Base-by-base conservation (phyloP, 306 rosid species). In the Lotus japonicus region DNA sequence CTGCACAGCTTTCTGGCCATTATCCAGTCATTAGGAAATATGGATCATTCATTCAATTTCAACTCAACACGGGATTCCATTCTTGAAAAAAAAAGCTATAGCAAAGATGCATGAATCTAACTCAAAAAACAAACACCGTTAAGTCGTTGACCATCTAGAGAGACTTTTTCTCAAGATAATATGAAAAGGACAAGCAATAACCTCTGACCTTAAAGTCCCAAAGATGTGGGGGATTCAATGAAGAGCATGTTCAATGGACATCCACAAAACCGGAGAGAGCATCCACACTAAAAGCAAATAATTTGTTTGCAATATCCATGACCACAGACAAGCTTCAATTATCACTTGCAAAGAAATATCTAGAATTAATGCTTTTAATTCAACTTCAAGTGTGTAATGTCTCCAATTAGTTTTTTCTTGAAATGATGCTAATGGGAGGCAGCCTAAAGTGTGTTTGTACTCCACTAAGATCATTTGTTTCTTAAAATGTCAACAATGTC, bases 391-490 rank as follows among this genome's bases (percentile, higher is more conserved):
- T 48, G 70, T 36, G 57, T 36, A 28, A 55, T 68, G 72, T 59
- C 75, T 31, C 77, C 38, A 67, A 64, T 26, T 26, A 67, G 48
- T 74, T 58, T 74, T 58, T 28, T 17, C 59, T 12, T 72, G 83
- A 85, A 78, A 73, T 67, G 83, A 82, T 83, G 80, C 63, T 73
- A 83, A 70, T 84, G 88, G 83, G 77, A 64, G 77, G 82, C 92
- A 84, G 58, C 82, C 80, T 64, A 75, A 79, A 26, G 66, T 62
- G 54, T 55, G 61, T 67, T 65, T 77, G 81, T 56, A 26, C 71
- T 48, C 84, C 88, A 81, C 77, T 69, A 56, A 15, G 14, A 42
- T 58, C 19, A 66, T 4, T 16, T 66, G 66, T 71, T 65, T 66
- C 78, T 31, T 62, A 3, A 13, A 55, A 56, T 75, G 84, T 85